Conservation (phyloP, 768 basidiomycete species). For the Macrocybe gigantea region DNA sequence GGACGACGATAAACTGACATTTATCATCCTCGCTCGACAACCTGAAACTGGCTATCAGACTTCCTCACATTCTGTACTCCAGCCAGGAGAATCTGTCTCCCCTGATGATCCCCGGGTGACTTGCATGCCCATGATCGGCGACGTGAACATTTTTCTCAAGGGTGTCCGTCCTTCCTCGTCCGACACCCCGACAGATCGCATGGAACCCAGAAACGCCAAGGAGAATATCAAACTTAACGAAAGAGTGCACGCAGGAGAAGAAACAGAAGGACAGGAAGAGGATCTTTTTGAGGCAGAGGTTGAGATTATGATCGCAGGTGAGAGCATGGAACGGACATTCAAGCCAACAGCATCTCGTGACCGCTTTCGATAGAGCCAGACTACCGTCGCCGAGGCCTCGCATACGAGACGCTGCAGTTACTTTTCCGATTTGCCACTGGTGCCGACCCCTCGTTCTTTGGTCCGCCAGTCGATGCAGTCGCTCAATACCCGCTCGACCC, state of each 20-base stretch:
- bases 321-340: conserved; percentile 6
- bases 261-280: conserved; percentile 8
- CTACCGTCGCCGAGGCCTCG: conserved; percentile 67
- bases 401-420: conserved; percentile 54
- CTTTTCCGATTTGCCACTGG: conserved; percentile 67
- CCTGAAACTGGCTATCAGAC: conserved; percentile 13
- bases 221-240: no score
- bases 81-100: conserved; percentile 8
- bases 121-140: conserved; percentile 71
- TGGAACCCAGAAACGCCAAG: no score
- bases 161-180: conserved; percentile 26
- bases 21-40: conserved; percentile 68
- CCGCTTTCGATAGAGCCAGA: conserved; percentile 39
- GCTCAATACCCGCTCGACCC: not conserved
- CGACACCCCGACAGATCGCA: not conserved
- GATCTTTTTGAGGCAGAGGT: conserved; percentile 68
- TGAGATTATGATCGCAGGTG: conserved; percentile 92
- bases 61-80: conserved; percentile 4
- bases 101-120: conserved; percentile 28
- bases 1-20: conserved; percentile 89
- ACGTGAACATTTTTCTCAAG: conserved; percentile 87
- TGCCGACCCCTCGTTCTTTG: conserved; percentile 22
- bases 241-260: no score
- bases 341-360: not conserved
- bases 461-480: not conserved